phyloP scores from a whole-genome alignment of 2,329 filamentous ascomycete genomes.

The Phyllosticta citriasiana region DNA sequence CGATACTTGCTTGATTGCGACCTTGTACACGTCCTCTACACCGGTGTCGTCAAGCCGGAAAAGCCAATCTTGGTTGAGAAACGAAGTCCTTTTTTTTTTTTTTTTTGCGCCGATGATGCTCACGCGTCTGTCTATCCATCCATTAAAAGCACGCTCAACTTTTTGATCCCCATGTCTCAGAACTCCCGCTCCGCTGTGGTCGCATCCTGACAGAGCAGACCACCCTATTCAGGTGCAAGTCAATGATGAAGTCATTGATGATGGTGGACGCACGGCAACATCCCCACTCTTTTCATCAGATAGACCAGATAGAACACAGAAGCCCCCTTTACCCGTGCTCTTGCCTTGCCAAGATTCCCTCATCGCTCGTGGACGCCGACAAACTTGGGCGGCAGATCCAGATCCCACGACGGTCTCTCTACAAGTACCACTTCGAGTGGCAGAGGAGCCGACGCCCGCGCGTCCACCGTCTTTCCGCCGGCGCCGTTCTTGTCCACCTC shows the following conservation, averaged over 20 bases:
- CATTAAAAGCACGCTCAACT: background rate
- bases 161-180: background rate
- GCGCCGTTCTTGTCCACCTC: conserved; percentile 16
- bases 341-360: background rate
- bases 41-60: background rate
- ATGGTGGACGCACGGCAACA: background rate
- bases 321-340: background rate
- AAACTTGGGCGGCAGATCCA: conserved; percentile 63
- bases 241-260: background rate
- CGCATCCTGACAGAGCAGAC: background rate
- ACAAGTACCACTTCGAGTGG: conserved; percentile 74
- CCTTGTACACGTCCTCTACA: background rate
- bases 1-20: background rate
- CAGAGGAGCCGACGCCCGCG: conserved; percentile 15
- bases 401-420: conserved; percentile 76
- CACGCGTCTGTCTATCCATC: background rate
- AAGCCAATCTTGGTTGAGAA: background rate
- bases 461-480: conserved; percentile 17
- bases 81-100: background rate
- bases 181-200: background rate
- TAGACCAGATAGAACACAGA: background rate
- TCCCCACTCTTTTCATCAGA: background rate
- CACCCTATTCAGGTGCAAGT: background rate
- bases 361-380: conserved; percentile 25
- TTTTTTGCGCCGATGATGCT: background rate